Evolutionary conservation across 306 rosid species (phyloP).

Genomic region (Morella rubra): DNA sequence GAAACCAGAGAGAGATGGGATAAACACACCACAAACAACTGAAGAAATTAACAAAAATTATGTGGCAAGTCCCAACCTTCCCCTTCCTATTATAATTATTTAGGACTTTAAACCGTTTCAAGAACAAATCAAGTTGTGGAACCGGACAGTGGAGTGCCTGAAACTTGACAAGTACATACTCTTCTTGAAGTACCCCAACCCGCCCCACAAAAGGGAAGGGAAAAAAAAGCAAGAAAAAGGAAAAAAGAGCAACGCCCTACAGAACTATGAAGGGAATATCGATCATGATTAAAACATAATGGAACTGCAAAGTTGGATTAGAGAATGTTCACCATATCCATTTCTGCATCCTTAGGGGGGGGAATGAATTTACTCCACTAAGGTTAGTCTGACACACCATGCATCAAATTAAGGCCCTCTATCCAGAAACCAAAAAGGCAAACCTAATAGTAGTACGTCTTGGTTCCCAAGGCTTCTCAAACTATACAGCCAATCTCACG

Average conservation of each 20-base stretch:
- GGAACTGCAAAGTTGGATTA: neutral
- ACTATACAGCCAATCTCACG: neutral
- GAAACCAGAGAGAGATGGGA: neutral
- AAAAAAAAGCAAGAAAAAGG: too few species aligned
- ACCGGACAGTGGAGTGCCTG: too few species aligned
- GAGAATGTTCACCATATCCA: neutral
- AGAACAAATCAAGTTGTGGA: too few species aligned
- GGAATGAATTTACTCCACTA: neutral
- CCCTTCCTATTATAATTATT: too few species aligned
- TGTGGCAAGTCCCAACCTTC: neutral
- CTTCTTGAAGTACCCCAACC: too few species aligned
- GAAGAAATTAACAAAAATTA: neutral
- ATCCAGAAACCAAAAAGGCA: neutral
- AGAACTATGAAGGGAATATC: neutral
- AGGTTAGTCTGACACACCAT: neutral
- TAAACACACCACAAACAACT: neutral
- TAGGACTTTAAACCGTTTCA: too few species aligned
- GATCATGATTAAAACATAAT: neutral
- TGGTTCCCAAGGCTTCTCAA: neutral
- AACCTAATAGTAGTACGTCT: neutral
- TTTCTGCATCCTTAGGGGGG: neutral
- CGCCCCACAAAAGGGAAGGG: too few species aligned
- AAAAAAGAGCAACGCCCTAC: neutral
- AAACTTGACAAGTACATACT: too few species aligned
- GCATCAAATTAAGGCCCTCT: neutral